Evolutionary conservation across 768 basidiomycete species (phyloP), one percentile per base, ranked within the genome.

Genomic region (Phylloporus arenicola): DNA sequence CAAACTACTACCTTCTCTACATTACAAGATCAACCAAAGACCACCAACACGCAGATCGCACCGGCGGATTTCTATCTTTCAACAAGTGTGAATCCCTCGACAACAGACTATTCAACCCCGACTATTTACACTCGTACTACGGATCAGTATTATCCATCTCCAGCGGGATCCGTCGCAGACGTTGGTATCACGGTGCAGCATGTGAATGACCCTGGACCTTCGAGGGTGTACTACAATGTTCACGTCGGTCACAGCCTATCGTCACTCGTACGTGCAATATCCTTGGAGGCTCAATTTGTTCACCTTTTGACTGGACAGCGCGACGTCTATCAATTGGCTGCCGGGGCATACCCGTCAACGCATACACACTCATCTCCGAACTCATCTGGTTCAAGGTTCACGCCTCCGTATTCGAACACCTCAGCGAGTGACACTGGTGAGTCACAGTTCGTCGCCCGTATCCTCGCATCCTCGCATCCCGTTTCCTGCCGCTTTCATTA

Each of bases 351-450:
- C 35, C 50, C 40, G 6, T 57, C 56, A 13, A 16, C 51, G 20
- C 55, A 40, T 8, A 24, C 57, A 1, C 55, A 49, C 3, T 54
- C 66, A 4, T 57, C 64, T 29, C 54, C 64, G 10, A 57, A 48
- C 5, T 44, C 61, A 17, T 45, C 57, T 3, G 54, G 60, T 43
- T 50, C 63, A 16, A 51, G 52, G 4, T 50, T 58, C 46, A 64
- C 64, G 2, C 56, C 64, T 14, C 53, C 66, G 25, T 59, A 68
- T 17, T 48, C 61, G 7, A 54, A 57, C 11, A 65, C 64, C 9
- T 64, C 64, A 25, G 51, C 50, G 24, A 66, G 66, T 14, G 64
- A 65, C 33, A 20, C 43, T 2, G 62, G 64, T 68, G 51, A 65
- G 64, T 59, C 27, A 19, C 16, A 1, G 3, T 39, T 51, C 27